These are phyloP conservation scores for Musa troglodytarum DNA, from an alignment of 176 grass and related monocot genomes.

Conservation along the genomic window DNA sequence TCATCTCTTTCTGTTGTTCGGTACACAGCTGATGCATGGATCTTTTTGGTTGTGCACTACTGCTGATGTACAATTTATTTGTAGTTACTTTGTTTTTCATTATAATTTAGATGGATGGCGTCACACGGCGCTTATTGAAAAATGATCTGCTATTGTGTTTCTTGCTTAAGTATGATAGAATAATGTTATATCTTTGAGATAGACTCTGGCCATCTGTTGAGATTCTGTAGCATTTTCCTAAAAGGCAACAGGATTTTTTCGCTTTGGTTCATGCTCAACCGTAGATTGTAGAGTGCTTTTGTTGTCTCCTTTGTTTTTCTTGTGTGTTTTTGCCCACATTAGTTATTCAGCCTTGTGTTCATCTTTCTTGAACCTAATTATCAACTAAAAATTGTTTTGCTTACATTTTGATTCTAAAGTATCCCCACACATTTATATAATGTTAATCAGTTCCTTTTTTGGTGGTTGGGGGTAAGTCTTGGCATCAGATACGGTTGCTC, in stretches of 20 bases:
- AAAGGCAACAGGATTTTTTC: too few relatives aligned
- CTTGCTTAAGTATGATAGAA: too few relatives aligned
- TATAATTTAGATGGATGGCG: too few relatives aligned
- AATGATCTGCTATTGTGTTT: not conserved
- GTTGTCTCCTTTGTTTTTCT: too few relatives aligned
- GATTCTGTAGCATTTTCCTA: not conserved
- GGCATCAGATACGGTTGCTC: too few relatives aligned
- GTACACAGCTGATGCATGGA: too few relatives aligned
- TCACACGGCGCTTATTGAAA: not conserved
- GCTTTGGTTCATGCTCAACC: too few relatives aligned
- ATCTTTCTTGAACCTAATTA: not conserved
- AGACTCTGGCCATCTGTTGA: not conserved
- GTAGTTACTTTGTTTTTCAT: too few relatives aligned
- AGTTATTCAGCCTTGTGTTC: not conserved
- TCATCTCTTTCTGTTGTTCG: not conserved
- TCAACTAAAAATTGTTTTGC: not conserved
- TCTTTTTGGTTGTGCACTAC: not conserved
- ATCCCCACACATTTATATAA: not conserved
- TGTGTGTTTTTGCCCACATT: not conserved
- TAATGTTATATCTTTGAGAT: not conserved
- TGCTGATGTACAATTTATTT: not conserved
- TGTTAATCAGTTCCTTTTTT: not conserved
- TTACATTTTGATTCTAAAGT: not conserved
- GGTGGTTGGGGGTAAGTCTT: too few relatives aligned
- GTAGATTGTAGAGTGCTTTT: too few relatives aligned